Evolutionary conservation across 1,284 basidiomycete species (phyloP).

Genomic region (Ceratobasidium sp.): DNA sequence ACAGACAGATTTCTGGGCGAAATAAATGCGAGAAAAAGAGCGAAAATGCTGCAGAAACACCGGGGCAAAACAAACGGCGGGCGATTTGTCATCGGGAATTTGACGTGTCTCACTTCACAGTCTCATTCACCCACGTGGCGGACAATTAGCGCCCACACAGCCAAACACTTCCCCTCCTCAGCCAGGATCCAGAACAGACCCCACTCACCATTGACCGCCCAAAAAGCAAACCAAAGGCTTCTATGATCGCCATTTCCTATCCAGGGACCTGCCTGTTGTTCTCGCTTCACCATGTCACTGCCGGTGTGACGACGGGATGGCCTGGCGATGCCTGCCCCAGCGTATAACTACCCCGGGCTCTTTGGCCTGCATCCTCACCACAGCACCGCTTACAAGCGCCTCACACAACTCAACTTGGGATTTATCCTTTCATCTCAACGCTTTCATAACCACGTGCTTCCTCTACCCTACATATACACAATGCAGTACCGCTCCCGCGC

Average conservation of each 20-base stretch:
- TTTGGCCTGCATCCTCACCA: constrained; percentile 11
- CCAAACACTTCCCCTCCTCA: constrained; percentile 38
- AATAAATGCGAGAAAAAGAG: background rate
- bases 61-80: constrained; percentile 25
- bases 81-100: constrained; percentile 9
- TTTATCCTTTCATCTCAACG: background rate
- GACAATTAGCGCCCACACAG: background rate
- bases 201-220: constrained; percentile 23
- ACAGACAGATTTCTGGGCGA: too few relatives aligned
- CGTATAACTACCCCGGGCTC: constrained; percentile 35
- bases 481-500: constrained; percentile 40
- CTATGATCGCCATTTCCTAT: constrained; percentile 33
- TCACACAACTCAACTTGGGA: background rate
- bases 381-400: constrained; percentile 5
- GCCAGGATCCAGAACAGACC: background rate
- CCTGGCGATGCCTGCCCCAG: constrained; percentile 12
- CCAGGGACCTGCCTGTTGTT: constrained; percentile 30
- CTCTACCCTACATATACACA: background rate
- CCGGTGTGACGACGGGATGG: constrained; percentile 32
- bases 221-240: constrained; percentile 32
- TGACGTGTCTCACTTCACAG: constrained; percentile 8
- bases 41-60: background rate
- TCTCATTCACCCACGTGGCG: constrained; percentile 27
- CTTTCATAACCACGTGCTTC: constrained; percentile 4
- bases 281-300: constrained; percentile 37